Base-by-base conservation (phyloP, 1,139 yeast species). In the Lodderomyces orthopsilosis region DNA sequence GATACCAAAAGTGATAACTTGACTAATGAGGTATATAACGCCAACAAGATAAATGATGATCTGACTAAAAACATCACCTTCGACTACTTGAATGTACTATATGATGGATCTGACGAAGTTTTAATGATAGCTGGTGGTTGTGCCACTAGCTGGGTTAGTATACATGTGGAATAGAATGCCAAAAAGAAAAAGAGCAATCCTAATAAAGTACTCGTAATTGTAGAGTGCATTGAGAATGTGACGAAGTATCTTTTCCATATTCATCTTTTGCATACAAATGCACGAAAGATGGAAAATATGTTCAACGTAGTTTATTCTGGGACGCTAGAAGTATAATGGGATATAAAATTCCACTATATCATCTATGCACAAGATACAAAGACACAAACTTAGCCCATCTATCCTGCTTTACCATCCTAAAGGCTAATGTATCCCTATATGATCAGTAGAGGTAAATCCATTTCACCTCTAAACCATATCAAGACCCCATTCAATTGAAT, bases 191-290 rank as follows among this genome's bases (percentile, higher is more conserved):
- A n/a, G n/a, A n/a, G n/a, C n/a, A n/a, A n/a, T n/a, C n/a, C n/a
- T n/a, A n/a, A n/a, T n/a, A n/a, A n/a, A n/a, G n/a, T n/a, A n/a
- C n/a, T n/a, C n/a, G n/a, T n/a, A n/a, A n/a, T n/a, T n/a, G n/a
- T n/a, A n/a, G n/a, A n/a, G n/a, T n/a, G n/a, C n/a, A n/a, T n/a
- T n/a, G n/a, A n/a, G 50, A 62, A 78, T 83, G 85, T 81, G 70
- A 78, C 85, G 83, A 79, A 76, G 82, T 78, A 77, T 81, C 89
- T 83, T 83, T 75, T 75, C 86, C 88, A 81, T 70, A 79, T 77
- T 76, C 86, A 81, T 79, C 83, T 79, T 68, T 70, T 68, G 71
- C 74, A 54, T 57, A 56, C 54, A 49, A 49, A 60, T 59, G 77
- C 79, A 75, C 79, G 49, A 78, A 77, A 77, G 80, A 79, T 79